Evolutionary conservation across 306 rosid species (phyloP), one percentile per base, ranked within the genome.

Genomic region (Gillenia trifoliata): DNA sequence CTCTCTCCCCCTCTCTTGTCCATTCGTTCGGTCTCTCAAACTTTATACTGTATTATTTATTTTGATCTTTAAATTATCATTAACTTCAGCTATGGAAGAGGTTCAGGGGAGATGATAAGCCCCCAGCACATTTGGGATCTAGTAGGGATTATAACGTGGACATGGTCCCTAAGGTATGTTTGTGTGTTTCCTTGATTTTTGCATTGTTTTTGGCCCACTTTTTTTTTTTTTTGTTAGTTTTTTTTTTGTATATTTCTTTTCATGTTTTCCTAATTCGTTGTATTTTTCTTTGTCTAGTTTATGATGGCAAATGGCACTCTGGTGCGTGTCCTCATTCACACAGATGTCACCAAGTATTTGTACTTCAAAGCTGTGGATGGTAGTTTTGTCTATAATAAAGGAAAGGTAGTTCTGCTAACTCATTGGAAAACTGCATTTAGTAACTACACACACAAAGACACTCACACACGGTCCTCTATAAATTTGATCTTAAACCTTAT

Each of bases 221-320:
- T 1, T 38, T 15, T 1, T 13, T 1, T 45, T 13, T 45, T 45
- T 26, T 47, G 43, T 41, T 0, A 2, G 38, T 11, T 63, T 29
- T 43, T 8, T 23, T 31, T 34, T 19, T 33, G 22, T 31, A 64
- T 50, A 70, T 71, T 16, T 59, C 2, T 22, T 29, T 52, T 17
- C 17, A 6, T 17, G 40, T 40, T 68, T 72, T 31, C 16, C 71
- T 71, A 23, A 68, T 16, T 20, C 54, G 64, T 23, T 66, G 60
- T 43, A 11, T 60, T 64, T 38, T 25, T n/a, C 11, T 31, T 15
- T 61, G 68, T 66, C 33, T 83, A 95, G 99, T 95, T 92, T 78
- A 95, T 92, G 92, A 95, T 95, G 99, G 99, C 97, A 28, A 95
- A 95, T 81, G 99, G 98, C 30, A 89, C 84, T 72, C 86, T 95